A percentile compares a stretch with the other conserved stretches of the same genome.
Conservation (phyloP, 306 rosid genomes). For the Canavalia gladiata region DNA sequence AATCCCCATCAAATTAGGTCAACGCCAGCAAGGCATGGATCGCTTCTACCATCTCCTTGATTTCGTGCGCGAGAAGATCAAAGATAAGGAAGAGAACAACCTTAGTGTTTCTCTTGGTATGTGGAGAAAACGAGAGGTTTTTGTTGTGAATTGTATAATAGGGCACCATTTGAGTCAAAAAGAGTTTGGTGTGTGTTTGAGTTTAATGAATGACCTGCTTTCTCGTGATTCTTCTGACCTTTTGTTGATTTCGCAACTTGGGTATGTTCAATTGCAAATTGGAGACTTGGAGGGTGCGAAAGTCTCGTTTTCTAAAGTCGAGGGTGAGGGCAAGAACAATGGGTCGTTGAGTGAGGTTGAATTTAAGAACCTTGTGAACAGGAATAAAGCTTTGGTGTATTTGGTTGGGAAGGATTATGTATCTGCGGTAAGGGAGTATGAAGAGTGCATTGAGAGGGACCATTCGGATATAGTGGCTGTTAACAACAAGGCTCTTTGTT, state of each 20-base stretch:
- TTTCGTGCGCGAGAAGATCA: constrained; percentile 62
- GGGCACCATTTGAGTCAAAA: constrained; percentile 79
- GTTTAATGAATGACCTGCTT: constrained; percentile 64
- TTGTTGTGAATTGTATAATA: constrained; percentile 73
- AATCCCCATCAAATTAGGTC: constrained; percentile 76
- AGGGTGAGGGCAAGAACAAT: constrained; percentile 53
- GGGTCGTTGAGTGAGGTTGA: constrained; percentile 67
- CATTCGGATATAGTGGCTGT: constrained; percentile 70
- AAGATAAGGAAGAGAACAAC: constrained; percentile 42
- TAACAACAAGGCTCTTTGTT: constrained; percentile 87
- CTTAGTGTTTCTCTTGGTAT: constrained; percentile 46
- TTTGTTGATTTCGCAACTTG: constrained; percentile 74
- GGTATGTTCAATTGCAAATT: constrained; percentile 83
- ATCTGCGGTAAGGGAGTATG: constrained; percentile 94
- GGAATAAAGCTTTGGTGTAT: constrained; percentile 84
- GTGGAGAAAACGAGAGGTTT: constrained; percentile 79
- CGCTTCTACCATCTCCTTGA: constrained; percentile 73
- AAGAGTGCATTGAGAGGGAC: constrained; percentile 88
- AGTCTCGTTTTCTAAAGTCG: constrained; percentile 68
- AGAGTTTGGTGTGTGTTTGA: constrained; percentile 74
- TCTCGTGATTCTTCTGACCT: constrained; percentile 60
- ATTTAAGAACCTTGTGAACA: constrained; percentile 68
- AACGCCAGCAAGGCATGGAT: constrained; percentile 83
- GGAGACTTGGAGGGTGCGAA: constrained; percentile 92
- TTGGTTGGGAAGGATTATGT: constrained; percentile 92